Percentiles rank a stretch among this genome's conserved stretches.
These are phyloP conservation scores for Crithidia mellificae DNA, from an alignment of 208 protist species.

Conservation along the genomic window DNA sequence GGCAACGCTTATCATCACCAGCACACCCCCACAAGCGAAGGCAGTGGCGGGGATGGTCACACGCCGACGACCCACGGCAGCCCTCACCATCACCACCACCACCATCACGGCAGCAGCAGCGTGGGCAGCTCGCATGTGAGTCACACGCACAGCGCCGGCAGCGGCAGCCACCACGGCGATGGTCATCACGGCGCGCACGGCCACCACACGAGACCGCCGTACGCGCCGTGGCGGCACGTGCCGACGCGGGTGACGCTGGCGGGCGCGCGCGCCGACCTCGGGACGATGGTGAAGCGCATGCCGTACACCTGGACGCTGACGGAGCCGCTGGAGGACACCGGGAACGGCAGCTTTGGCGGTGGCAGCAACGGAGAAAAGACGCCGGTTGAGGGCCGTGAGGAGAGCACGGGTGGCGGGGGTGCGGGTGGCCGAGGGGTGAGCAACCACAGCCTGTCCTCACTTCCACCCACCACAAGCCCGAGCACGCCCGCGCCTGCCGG, in stretches of 20 bases:
- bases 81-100: constrained; percentile 1
- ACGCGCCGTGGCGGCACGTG: constrained; percentile 4
- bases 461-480: too few species aligned
- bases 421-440: too few species aligned
- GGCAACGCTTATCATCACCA: neutral
- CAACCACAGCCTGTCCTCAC: too few species aligned
- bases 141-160: constrained; percentile 3
- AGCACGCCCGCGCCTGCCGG: too few species aligned
- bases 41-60: too few species aligned
- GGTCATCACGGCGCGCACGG: neutral
- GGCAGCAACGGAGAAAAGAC: neutral
- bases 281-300: constrained; percentile 24
- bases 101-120: neutral
- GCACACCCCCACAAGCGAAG: too few species aligned
- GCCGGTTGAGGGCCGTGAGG: neutral
- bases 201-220: constrained; percentile 3
- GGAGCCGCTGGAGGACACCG: neutral
- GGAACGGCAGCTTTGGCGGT: neutral
- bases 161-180: too few species aligned
- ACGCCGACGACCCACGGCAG: too few species aligned
- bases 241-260: constrained; percentile 20
- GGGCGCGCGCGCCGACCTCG: constrained; percentile 4
- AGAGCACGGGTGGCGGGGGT: too few species aligned
- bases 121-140: neutral
- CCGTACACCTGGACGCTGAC: constrained; percentile 18